Evolutionary conservation across 2,329 filamentous ascomycete genomes (phyloP).

Genomic region (Aspergillus sojae): DNA sequence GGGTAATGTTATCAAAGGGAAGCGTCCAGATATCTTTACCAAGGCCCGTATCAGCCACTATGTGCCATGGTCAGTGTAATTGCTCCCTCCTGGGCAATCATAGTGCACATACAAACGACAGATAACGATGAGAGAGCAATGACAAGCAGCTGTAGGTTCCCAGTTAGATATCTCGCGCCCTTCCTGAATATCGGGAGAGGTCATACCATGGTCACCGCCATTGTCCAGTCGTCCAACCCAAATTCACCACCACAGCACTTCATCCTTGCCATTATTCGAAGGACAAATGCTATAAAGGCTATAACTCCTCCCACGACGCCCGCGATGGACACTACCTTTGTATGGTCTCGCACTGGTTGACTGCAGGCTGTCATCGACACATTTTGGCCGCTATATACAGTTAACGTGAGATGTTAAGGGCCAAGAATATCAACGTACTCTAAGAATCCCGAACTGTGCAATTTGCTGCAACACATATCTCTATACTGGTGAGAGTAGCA

Average conservation of each 20-base stretch:
- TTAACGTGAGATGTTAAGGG: constrained; percentile 12
- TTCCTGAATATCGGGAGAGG: background rate
- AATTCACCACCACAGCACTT: constrained; percentile 38
- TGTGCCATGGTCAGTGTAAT: background rate
- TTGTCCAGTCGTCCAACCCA: constrained; percentile 45
- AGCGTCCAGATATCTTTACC: constrained; percentile 52
- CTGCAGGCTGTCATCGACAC: constrained; percentile 43
- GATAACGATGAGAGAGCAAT: constrained; percentile 30
- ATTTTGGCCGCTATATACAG: constrained; percentile 43
- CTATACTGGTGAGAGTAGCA: constrained; percentile 33
- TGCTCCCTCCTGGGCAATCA: background rate
- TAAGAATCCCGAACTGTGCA: constrained; percentile 44
- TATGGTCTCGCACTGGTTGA: constrained; percentile 41
- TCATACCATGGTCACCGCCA: constrained; percentile 34
- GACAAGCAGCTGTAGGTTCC: constrained; percentile 16
- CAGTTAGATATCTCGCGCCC: background rate
- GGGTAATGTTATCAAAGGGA: constrained; percentile 45
- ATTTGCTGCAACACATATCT: constrained; percentile 35
- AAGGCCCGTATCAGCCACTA: constrained; percentile 45
- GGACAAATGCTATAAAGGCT: constrained; percentile 35
- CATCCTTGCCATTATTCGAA: constrained; percentile 43
- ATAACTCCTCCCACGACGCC: constrained; percentile 39
- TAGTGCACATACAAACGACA: constrained; percentile 25
- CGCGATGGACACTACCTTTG: constrained; percentile 31
- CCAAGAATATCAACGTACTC: constrained; percentile 25